Conservation (phyloP, 2,329 filamentous ascomycete genomes). For the Cadophora luteo-olivacea region DNA sequence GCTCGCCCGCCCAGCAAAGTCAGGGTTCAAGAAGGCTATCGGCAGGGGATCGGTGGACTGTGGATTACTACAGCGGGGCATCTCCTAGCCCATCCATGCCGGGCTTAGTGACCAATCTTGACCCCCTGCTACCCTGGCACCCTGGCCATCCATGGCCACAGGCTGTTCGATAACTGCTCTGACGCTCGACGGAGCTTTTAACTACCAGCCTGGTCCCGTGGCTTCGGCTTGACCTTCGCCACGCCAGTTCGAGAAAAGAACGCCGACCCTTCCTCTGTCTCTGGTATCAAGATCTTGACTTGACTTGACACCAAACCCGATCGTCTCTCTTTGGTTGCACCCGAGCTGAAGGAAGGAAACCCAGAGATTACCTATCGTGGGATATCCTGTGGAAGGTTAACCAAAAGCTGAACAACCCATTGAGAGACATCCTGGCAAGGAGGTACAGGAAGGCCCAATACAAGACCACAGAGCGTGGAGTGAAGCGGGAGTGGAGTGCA, state of each 20-base stretch:
- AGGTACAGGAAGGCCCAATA: neutral
- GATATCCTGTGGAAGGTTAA: neutral
- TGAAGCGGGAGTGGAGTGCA: constrained; percentile 3
- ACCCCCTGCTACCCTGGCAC: neutral
- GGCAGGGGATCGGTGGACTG: constrained; percentile 11
- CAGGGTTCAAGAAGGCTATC: constrained; percentile 18
- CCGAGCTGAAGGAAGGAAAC: neutral
- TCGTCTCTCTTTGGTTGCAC: neutral
- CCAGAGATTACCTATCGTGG: neutral
- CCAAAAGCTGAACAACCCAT: neutral
- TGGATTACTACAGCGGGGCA: neutral
- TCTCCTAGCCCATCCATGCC: constrained; percentile 1
- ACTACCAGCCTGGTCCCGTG: constrained; percentile 19
- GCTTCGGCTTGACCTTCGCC: neutral
- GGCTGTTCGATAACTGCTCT: neutral
- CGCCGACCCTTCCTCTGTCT: neutral
- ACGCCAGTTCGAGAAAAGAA: neutral
- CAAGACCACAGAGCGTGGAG: neutral
- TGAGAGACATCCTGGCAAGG: constrained; percentile 10
- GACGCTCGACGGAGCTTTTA: constrained; percentile 18
- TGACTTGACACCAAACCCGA: neutral
- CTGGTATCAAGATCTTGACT: constrained; percentile 9
- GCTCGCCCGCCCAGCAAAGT: neutral
- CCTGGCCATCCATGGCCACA: neutral
- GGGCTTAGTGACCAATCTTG: neutral